A percentile compares a stretch with the other conserved stretches of the same genome.
Evolutionary conservation across 1,284 basidiomycete genomes (phyloP).

Genomic region (Puccinia coronata): DNA sequence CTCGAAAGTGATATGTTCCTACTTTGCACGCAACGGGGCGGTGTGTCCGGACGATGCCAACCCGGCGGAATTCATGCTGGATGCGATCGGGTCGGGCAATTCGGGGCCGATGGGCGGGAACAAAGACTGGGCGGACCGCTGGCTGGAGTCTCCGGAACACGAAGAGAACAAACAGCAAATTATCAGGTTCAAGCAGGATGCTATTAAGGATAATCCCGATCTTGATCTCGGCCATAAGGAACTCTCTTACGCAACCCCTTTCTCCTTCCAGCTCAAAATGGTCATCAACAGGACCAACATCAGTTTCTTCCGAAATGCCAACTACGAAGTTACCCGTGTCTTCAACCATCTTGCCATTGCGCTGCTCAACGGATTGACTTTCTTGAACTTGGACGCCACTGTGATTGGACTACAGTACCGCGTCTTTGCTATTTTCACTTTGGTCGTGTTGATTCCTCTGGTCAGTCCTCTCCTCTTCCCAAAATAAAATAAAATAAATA

Average conservation of each 20-base stretch:
- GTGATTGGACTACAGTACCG: constrained; percentile 77
- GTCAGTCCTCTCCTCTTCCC: constrained; percentile 52
- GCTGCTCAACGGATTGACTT: constrained; percentile 64
- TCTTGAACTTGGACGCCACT: constrained; percentile 66
- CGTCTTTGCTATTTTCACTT: constrained; percentile 68
- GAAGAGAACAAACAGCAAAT: constrained; percentile 60
- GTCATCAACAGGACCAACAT: constrained; percentile 74
- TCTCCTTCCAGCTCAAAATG: constrained; percentile 73
- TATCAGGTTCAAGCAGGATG: constrained; percentile 61
- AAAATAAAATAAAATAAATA: constrained; percentile 33
- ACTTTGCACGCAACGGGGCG: constrained; percentile 64
- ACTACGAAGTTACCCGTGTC: constrained; percentile 77
- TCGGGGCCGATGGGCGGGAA: constrained; percentile 56
- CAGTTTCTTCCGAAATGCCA: constrained; percentile 77
- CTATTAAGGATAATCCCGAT: constrained; percentile 59
- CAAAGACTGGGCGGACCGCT: constrained; percentile 59
- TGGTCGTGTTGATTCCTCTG: constrained; percentile 55
- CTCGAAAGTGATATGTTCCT: constrained; percentile 63
- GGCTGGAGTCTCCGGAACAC: constrained; percentile 58
- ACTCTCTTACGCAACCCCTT: constrained; percentile 66
- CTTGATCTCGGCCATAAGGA: constrained; percentile 51
- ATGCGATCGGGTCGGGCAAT: constrained; percentile 59
- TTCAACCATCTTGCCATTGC: constrained; percentile 62
- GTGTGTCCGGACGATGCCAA: constrained; percentile 64
- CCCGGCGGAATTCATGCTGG: constrained; percentile 61